Conservation (phyloP, 306 rosid species). For the Dicorynia guianensis region DNA sequence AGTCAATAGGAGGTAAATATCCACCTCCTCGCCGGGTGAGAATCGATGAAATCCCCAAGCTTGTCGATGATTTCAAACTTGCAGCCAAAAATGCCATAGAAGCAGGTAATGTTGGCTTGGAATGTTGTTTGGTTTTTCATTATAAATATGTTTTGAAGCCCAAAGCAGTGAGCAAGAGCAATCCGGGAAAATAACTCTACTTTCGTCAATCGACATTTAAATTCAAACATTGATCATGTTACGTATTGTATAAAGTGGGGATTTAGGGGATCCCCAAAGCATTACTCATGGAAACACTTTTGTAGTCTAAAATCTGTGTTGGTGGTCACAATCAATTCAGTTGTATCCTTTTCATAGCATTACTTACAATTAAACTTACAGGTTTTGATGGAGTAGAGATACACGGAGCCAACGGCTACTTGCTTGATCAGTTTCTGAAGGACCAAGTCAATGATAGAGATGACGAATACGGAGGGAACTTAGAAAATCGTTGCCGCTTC, state of each 20-base stretch:
- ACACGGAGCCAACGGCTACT: conserved; percentile 63
- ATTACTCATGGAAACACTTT: too few relatives aligned
- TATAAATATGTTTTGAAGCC: background rate
- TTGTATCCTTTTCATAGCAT: too few relatives aligned
- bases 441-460: conserved; percentile 54
- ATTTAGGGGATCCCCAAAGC: too few relatives aligned
- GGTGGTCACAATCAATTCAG: too few relatives aligned
- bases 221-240: too few relatives aligned
- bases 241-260: too few relatives aligned
- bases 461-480: conserved; percentile 50
- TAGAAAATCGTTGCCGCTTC: conserved; percentile 74
- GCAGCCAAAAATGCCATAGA: conserved; percentile 53
- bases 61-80: conserved; percentile 46
- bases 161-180: background rate
- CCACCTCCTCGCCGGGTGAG: conserved; percentile 50
- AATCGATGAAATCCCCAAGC: conserved; percentile 42
- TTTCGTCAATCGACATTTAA: too few relatives aligned
- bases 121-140: background rate
- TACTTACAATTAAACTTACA: background rate
- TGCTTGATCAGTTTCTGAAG: conserved; percentile 58
- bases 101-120: conserved; percentile 37
- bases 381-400: conserved; percentile 69
- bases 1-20: conserved; percentile 6
- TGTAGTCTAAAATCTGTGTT: too few relatives aligned
- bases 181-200: too few relatives aligned